Conservation (phyloP, 805 yeast species). For the Ogataea corticis region DNA sequence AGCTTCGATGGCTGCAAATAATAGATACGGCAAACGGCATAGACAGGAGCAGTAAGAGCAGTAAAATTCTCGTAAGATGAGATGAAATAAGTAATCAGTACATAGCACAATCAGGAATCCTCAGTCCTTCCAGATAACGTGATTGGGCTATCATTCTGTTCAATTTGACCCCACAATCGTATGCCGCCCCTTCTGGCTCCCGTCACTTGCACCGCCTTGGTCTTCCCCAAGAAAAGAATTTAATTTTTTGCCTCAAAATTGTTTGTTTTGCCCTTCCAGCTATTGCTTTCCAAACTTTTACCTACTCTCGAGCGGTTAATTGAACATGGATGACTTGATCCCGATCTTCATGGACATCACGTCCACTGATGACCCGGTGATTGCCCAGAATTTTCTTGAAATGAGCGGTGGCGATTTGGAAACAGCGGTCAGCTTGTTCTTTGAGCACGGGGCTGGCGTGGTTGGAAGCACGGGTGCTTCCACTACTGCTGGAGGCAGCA, state of each 20-base stretch:
- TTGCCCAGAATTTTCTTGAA: constrained; percentile 76
- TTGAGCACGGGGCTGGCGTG: constrained; percentile 59
- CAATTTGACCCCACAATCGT: too few species aligned
- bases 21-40: too few species aligned
- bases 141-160: too few species aligned
- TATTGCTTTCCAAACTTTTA: not conserved
- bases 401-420: constrained; percentile 79
- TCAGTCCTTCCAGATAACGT: too few species aligned
- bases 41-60: too few species aligned
- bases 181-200: too few species aligned
- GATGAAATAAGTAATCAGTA: too few species aligned
- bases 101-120: too few species aligned
- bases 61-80: too few species aligned
- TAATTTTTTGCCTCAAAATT: constrained; percentile 10
- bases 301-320: not conserved
- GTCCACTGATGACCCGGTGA: constrained; percentile 61
- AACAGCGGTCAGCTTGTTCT: constrained; percentile 78
- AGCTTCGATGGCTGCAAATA: too few species aligned
- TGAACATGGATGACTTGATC: constrained; percentile 44
- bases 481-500: constrained; percentile 1
- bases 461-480: constrained; percentile 8
- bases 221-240: too few species aligned
- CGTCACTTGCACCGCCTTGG: too few species aligned
- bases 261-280: constrained; percentile 3
- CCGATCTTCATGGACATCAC: constrained; percentile 85